phyloP scores from a whole-genome alignment of 1,139 yeast species.

The Wickerhamiella pararugosa region DNA sequence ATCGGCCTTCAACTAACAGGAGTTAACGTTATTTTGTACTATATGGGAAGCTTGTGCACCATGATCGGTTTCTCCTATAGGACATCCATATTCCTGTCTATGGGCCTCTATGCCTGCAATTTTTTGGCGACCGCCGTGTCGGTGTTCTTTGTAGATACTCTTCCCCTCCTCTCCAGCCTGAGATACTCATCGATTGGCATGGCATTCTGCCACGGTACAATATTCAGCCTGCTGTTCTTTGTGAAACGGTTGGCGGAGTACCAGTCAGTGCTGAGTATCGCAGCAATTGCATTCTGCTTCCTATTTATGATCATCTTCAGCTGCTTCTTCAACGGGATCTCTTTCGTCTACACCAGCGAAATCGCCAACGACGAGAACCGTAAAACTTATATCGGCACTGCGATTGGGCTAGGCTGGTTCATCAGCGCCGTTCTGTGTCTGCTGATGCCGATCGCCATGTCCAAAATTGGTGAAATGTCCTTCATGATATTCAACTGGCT shows the following conservation, averaged over 20 bases:
- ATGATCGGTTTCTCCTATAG: conserved; percentile 14
- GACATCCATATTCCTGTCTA: conserved; percentile 14
- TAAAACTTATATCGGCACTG: conserved; percentile 37
- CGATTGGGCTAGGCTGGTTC: conserved; percentile 41
- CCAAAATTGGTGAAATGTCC: conserved; percentile 29
- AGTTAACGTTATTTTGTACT: conserved; percentile 53
- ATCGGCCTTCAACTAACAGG: conserved; percentile 52
- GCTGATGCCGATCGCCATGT: conserved; percentile 29
- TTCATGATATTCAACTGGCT: conserved; percentile 27
- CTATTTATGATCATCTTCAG: conserved; percentile 37
- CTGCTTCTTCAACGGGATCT: conserved; percentile 24
- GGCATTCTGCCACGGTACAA: conserved; percentile 27
- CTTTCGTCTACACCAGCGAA: conserved; percentile 40
- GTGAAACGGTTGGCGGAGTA: conserved; percentile 16
- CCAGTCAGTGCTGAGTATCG: conserved; percentile 27
- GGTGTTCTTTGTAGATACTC: conserved; percentile 23
- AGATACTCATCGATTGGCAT: conserved; percentile 23
- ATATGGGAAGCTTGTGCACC: conserved; percentile 31
- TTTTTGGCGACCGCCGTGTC: conserved; percentile 32
- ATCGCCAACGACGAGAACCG: conserved; percentile 35
- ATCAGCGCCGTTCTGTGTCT: conserved; percentile 26
- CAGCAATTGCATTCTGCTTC: conserved; percentile 34
- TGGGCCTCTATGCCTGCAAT: conserved; percentile 18
- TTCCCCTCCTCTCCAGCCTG: conserved; percentile 26
- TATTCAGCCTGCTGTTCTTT: conserved; percentile 26